Evolutionary conservation across 2,329 filamentous ascomycete genomes (phyloP), one percentile per base, ranked within the genome.

Genomic region (Setomelanomma holmii): DNA sequence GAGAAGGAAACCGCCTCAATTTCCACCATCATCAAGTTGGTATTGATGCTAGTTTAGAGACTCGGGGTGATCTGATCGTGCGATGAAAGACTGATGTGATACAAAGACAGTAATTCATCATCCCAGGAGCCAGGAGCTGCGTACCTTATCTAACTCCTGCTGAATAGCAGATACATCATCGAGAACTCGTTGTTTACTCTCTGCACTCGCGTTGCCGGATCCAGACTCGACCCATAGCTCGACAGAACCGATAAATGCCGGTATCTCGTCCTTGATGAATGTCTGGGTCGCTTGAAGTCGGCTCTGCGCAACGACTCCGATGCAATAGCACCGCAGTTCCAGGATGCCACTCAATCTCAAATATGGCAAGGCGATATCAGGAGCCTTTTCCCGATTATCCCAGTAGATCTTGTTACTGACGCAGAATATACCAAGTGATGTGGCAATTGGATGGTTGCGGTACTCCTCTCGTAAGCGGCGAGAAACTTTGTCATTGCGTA

Each of bases 171-270:
- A 54, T 2, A 81, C 53, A 4, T 61, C 63, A 1, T 68, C 45
- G 1, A 75, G 66, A 2, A 80, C 65, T 0, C 49, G 53, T 23
- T 63, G 60, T 40, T 74, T 79, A 11, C 64, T 63, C 55, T 80
- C 78, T 0, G 73, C 74, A 40, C 58, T 68, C 17, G 68, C 61
- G 23, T 63, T 75, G 1, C 75, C 73, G 0, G 75, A 71, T 0
- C 78, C 79, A 20, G 77, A 75, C 44, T 78, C 66, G 1, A 80
- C 69, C 80, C 79, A 83, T 0, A 81, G 68, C 5, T 73, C 65
- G 1, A 79, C 51, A 1, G 76, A 71, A 16, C 70, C 72, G 1
- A 82, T 55, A 2, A 82, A 61, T 0, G 71, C 73, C 0, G 78
- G 76, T 11, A 82, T 74, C 12, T 78, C 64, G 21, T 78, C 64